Evolutionary conservation across 345 rosid genomes (phyloP), one percentile per base, ranked within the genome.

Genomic region (Populus tremula): DNA sequence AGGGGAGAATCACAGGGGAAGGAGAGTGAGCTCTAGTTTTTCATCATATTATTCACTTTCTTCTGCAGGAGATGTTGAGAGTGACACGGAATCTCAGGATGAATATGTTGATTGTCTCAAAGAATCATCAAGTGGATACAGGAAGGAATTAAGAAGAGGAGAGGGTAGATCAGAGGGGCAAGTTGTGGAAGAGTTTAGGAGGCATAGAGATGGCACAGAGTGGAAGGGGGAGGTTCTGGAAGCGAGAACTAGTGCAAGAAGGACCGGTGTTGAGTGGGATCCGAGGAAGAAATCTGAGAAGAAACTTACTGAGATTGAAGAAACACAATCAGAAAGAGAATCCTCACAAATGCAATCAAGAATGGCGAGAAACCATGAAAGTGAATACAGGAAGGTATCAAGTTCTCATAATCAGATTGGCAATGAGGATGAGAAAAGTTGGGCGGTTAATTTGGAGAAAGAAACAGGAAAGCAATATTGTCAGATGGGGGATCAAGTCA

Each of bases 11-110:
- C 35, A 4, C 43, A 85, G 79, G 79, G 79, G 70, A 68, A 93
- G 86, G 79, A 83, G 80, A 62, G 89, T 76, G 67, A 88, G 84
- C 76, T 87, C 92, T 61, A 88, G 91, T 78, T 81, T 90, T 79
- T 93, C 99, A 5, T 93, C 96, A 39, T 90, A 91, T 88, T 87
- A 91, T 87, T 91, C 99, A 0, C 71, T 92, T 80, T 88, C 86
- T 53, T 93, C 94, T 39, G 77, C 85, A 2, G 93, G 81, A 70
- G 92, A 88, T 64, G 80, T 87, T 18, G 94, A 84, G 86, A 91
- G 84, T 75, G 94, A 90, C 41, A 50, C 61, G 69, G 97, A 91
- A 77, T 87, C 56, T 59, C 85, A 75, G 66, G 87, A 84, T 8
- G 81, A 77, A 59, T 82, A 83, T 62, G 82, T 71, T 53, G 83